Evolutionary conservation across 192 early-diverging fungal genomes (phyloP).

Genomic region (Chytriomyces hyalinus): DNA sequence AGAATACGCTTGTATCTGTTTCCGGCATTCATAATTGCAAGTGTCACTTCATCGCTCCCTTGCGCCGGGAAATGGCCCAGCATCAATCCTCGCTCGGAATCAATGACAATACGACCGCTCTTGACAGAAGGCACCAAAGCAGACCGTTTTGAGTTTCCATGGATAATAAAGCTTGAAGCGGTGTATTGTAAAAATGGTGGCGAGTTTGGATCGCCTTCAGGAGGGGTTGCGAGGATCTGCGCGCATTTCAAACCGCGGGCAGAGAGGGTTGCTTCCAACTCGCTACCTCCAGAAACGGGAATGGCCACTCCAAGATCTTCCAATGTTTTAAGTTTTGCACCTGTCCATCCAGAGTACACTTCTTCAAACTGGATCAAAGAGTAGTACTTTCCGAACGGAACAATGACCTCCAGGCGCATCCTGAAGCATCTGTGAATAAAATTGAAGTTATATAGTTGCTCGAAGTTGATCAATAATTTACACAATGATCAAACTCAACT

Average conservation of each 20-base stretch:
- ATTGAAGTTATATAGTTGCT: not conserved
- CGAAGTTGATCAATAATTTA: not conserved
- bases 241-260: constrained; percentile 44
- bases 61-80: constrained; percentile 55
- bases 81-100: constrained; percentile 40
- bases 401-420: constrained; percentile 45
- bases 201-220: not conserved
- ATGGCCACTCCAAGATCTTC: constrained; percentile 17
- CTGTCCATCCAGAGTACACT: constrained; percentile 46
- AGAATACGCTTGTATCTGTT: constrained; percentile 42
- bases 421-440: constrained; percentile 46
- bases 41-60: constrained; percentile 51
- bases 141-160: not conserved
- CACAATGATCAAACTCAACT: not conserved
- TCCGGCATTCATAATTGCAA: constrained; percentile 45
- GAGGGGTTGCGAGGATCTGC: not conserved
- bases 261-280: constrained; percentile 14
- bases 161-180: constrained; percentile 9
- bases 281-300: not conserved
- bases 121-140: not conserved
- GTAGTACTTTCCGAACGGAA: constrained; percentile 46
- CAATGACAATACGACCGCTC: constrained; percentile 51
- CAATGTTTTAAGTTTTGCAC: constrained; percentile 3
- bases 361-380: constrained; percentile 48
- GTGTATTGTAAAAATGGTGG: constrained; percentile 19